Conservation (phyloP, 2,329 filamentous ascomycete species). For the Beauveria sp. region DNA sequence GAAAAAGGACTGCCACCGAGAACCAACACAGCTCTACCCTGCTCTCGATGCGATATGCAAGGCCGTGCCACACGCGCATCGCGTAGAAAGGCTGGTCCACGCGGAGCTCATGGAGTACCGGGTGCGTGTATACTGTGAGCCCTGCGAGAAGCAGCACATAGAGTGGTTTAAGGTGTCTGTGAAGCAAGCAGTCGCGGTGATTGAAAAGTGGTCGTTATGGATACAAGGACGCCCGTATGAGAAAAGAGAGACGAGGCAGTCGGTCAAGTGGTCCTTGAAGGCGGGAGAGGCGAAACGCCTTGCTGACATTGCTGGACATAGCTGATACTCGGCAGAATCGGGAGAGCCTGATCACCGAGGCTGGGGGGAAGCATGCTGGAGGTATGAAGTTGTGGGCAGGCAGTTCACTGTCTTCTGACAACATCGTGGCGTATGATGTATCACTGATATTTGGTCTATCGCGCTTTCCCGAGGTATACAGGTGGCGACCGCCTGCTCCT, state of each 20-base stretch:
- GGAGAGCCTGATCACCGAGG: neutral
- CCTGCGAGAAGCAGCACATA: conserved; percentile 4
- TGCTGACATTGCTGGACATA: neutral
- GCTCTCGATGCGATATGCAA: too few species aligned
- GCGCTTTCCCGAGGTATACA: too few species aligned
- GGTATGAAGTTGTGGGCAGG: neutral
- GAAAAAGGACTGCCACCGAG: conserved; percentile 2
- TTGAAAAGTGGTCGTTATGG: conserved; percentile 7
- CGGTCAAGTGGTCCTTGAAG: neutral
- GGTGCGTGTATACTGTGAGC: conserved; percentile 1
- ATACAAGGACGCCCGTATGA: conserved; percentile 1
- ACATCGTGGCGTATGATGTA: too few species aligned
- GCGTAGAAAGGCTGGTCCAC: conserved; percentile 7
- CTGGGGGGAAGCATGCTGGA: too few species aligned
- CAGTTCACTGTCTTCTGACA: too few species aligned
- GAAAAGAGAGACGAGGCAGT: neutral
- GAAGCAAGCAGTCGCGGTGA: neutral
- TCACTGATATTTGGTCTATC: too few species aligned
- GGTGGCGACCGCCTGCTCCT: too few species aligned
- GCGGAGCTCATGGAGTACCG: conserved; percentile 7
- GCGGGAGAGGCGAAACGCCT: neutral
- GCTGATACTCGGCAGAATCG: neutral
- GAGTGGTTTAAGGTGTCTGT: conserved; percentile 7
- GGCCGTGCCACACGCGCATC: conserved; percentile 2
- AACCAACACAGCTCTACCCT: neutral